Evolutionary conservation across 768 basidiomycete species (phyloP), one percentile per base, ranked within the genome.

Genomic region (Boletus tylopilopsis): DNA sequence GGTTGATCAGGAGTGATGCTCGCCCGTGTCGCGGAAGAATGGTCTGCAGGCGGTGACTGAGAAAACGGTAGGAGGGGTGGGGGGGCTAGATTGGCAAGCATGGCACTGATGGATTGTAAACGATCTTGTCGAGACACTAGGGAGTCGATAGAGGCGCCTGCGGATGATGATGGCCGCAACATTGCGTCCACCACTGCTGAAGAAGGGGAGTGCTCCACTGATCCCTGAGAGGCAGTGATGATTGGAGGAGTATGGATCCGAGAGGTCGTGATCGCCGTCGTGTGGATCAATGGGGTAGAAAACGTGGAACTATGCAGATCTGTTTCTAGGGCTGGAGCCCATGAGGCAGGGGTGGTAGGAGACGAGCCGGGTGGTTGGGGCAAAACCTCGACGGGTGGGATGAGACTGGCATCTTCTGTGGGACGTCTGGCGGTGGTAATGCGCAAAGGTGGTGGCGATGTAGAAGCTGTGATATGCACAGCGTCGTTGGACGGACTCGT

Each of bases 371-470:
- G 25, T 34, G 29, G 32, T 36, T 49, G 45, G n/a, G 50, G 40
- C 19, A 69, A 36, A 32, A 66, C 35, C 48, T 62, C 66, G 22
- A 69, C 68, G n/a, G 66, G 66, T 30, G 66, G 68, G 27, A 68
- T 68, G 34, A 68, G 57, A 36, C 24, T 59, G 15, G 44, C 37
- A n/a, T 52, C 42, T 8, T 43, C 50, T 4, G 23, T 6, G 12
- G 25, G 2, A 30, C 8, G 38, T 13, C 40, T 36, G 5, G 15
- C 15, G 8, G 9, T 43, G 2, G 45, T 38, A 12, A 48, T 11
- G 5, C 42, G 56, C 6, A 49, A 42, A 19, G 41, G 33, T 15
- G 35, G 41, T 16, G 24, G 47, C 15, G 45, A 22, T 9, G 25
- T 15, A 25, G 49, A 25, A 37, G 19, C 11, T 18, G 22, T 15